A percentile compares a stretch with the other conserved stretches of the same genome.
phyloP scores from a whole-genome alignment of 768 basidiomycete genomes.

The Boletus sp. region DNA sequence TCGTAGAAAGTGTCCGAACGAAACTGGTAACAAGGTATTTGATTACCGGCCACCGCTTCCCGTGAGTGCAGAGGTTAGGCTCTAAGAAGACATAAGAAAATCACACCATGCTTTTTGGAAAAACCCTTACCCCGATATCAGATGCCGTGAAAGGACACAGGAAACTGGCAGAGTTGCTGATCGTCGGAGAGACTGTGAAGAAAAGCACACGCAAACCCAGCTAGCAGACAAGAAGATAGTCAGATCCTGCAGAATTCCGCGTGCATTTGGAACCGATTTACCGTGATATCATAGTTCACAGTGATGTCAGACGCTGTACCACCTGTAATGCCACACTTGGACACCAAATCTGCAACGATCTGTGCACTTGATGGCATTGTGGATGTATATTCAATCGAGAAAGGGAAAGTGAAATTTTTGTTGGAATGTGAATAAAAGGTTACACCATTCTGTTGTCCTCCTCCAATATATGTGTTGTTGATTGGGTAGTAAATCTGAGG shows the following conservation, averaged over 20 bases:
- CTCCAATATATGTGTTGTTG: conserved; percentile 65
- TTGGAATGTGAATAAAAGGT: conserved; percentile 49
- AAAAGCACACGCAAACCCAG: conserved; percentile 64
- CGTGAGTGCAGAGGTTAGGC: conserved; percentile 15
- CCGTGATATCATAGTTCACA: conserved; percentile 67
- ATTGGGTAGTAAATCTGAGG: conserved; percentile 73
- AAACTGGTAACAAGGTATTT: background rate
- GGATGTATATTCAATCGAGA: conserved; percentile 60
- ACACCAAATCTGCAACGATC: conserved; percentile 61
- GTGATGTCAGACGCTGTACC: conserved; percentile 46
- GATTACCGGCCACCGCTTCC: conserved; percentile 3
- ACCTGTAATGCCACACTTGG: conserved; percentile 58
- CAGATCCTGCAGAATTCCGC: conserved; percentile 4
- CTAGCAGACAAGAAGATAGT: conserved; percentile 34
- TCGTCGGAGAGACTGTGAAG: conserved; percentile 62
- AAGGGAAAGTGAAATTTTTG: conserved; percentile 76
- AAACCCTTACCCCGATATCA: conserved; percentile 22
- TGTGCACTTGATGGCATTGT: conserved; percentile 47
- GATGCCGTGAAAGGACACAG: conserved; percentile 55
- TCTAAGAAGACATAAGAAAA: conserved; percentile 19
- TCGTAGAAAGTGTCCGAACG: conserved; percentile 4
- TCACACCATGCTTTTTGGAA: background rate
- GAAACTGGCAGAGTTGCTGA: conserved; percentile 62
- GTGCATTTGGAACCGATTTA: conserved; percentile 19
- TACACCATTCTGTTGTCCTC: conserved; percentile 48